A percentile compares a stretch with the other conserved stretches of the same genome.
Evolutionary conservation across 805 yeast genomes (phyloP).

Genomic region (Nakazawaea wyomingensis): DNA sequence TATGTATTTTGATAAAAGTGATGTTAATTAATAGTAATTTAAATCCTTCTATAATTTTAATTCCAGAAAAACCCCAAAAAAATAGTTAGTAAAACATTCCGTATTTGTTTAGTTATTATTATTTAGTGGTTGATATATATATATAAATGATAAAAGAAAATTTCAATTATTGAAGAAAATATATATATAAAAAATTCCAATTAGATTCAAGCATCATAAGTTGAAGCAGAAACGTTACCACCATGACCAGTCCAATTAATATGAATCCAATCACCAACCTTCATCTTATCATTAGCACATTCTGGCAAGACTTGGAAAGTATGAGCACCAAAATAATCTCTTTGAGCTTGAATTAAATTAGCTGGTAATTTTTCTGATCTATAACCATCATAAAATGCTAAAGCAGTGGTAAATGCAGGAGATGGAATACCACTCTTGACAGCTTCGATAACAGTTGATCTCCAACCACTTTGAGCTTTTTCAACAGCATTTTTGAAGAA

Average conservation of each 20-base stretch:
- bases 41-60: too few species aligned
- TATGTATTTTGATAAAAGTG: too few species aligned
- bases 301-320: constrained; percentile 95
- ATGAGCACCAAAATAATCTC: constrained; percentile 99
- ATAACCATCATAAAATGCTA: constrained; percentile 98
- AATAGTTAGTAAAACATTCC: too few species aligned
- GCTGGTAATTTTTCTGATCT: constrained; percentile 95
- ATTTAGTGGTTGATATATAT: too few species aligned
- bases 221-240: constrained; percentile 94
- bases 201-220: constrained; percentile 85
- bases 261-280: constrained; percentile 81
- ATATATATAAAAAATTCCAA: too few species aligned
- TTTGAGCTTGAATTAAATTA: constrained; percentile 97
- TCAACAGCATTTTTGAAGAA: constrained; percentile 89
- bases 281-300: constrained; percentile 67
- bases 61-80: too few species aligned
- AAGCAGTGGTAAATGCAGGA: constrained; percentile 96
- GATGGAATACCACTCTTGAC: constrained; percentile 89
- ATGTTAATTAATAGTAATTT: too few species aligned
- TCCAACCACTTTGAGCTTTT: constrained; percentile 96
- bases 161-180: too few species aligned
- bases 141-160: too few species aligned
- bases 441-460: constrained; percentile 76
- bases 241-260: constrained; percentile 99
- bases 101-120: too few species aligned